Conservation (phyloP, 441 rosid species). For the Pelargonium fulgidum region DNA sequence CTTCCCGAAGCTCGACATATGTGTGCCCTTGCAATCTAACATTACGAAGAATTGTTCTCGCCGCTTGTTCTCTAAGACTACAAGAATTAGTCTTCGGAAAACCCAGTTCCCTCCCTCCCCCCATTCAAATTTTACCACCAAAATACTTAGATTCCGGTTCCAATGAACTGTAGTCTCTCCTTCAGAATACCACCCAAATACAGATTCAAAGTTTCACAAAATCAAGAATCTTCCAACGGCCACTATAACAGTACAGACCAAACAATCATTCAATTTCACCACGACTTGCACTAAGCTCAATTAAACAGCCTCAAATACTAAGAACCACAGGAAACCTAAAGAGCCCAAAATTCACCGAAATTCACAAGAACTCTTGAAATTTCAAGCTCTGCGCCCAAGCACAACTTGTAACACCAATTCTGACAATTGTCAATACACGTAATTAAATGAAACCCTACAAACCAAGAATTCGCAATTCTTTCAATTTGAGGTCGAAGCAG, state of each 20-base stretch:
- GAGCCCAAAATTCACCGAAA: slow-evolving; percentile 21
- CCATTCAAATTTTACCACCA: slow-evolving; percentile 42
- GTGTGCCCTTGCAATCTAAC: slow-evolving; percentile 67
- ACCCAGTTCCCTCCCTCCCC: slow-evolving; percentile 49
- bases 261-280: slow-evolving; percentile 7
- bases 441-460: slow-evolving; percentile 19
- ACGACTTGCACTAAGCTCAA: slow-evolving; percentile 13
- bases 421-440: not conserved
- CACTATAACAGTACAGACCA: not conserved
- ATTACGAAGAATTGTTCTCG: slow-evolving; percentile 51
- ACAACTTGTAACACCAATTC: slow-evolving; percentile 14
- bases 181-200: not conserved
- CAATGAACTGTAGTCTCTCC: slow-evolving; percentile 4
- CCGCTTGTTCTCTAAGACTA: slow-evolving; percentile 59
- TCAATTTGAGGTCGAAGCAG: slow-evolving; percentile 17
- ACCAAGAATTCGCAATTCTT: slow-evolving; percentile 24
- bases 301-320: slow-evolving; percentile 11
- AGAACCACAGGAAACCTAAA: slow-evolving; percentile 25
- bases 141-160: slow-evolving; percentile 15
- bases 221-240: slow-evolving; percentile 1
- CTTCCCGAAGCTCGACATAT: slow-evolving; percentile 69
- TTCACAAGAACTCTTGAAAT: slow-evolving; percentile 15
- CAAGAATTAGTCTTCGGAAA: slow-evolving; percentile 35
- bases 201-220: slow-evolving; percentile 11
- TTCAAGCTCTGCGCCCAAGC: slow-evolving; percentile 11